Base-by-base conservation (phyloP, 2,329 filamentous ascomycete genomes). In the Paraconiothyrium brasiliense region DNA sequence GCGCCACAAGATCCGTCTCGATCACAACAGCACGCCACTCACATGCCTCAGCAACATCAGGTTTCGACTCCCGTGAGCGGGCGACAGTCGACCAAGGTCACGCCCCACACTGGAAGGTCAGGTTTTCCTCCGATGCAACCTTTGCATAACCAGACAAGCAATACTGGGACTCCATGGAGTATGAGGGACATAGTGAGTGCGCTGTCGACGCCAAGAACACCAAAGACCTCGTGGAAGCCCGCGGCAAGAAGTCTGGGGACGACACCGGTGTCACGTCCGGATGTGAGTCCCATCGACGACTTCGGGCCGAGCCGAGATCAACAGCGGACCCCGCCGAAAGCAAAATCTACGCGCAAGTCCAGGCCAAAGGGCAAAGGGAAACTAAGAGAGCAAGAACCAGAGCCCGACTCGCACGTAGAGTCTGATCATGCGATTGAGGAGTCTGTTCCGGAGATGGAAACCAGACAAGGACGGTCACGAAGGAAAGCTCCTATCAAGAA, bases 1-100 rank as follows among this genome's bases (percentile, higher is more conserved):
- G 73, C 76, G n/a, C 77, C 78, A 9, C 81, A 84, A 62, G 80
- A 81, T 52, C 79, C 78, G 5, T 78, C 71, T 51, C 73, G 72
- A 62, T 72, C 75, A 11, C 75, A 78, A 58, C 77, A 78, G 24
- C 77, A 76, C 46, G 63, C 74, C 13, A 35, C 64, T 10, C 64
- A 69, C 46, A 62, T 65, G 16, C 68, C 70, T 46, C 73, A 73
- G 30, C 66, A 74, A 51, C 64, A 71, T 16, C 71, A 71, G 22
- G 63, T 71, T 2, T 74, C 74, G 7, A 77, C 76, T 20, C 76
- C 74, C 35, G 61, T 65, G 2, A 67, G 61, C 54, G 66, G 64
- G 30, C 69, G 68, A 22, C 67, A 70, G 14, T 56, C 44, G 30
- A 39, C 59, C 5, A 64, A 55, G 44, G 4, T 59, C 37, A 66